Base-by-base conservation (phyloP, 2,329 filamentous ascomycete genomes). In the Juglanconis sp. region DNA sequence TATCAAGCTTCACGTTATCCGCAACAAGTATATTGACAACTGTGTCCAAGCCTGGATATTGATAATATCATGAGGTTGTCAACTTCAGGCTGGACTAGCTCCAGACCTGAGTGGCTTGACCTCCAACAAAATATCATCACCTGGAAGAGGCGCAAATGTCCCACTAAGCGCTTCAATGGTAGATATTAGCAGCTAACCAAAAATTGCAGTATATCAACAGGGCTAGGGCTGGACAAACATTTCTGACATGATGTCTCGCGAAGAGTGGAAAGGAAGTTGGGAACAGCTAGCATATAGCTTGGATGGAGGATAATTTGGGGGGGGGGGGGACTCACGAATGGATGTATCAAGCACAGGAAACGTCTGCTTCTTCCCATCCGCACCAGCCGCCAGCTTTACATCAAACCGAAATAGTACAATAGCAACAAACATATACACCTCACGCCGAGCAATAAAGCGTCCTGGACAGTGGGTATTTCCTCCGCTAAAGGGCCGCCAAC, bases 371-470 rank as follows among this genome's bases (percentile, higher is more conserved):
- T 17, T 9, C n/a, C 32, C 49, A 5, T n/a, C 48, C 5, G 38
- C 7, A 13, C 36, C 44, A 30, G 56, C 9, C 7, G 46, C 31
- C 42, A 54, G 42, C 51, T 42, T 54, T 10, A 50, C n/a, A 17
- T 59, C 57, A 8, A 59, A 59, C 1, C 51, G 51, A 15, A 51
- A 55, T 2, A 59, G 17, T 8, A 44, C 34, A 8, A 54, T 50
- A 3, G 51, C 57, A 15, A 59, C 10, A 31, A 59, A 59, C 52
- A 55, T 59, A 15, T 51, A 55, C 13, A 59, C 57, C 52, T 55
- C 51, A 4, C 42, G 30, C 24, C 52, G 10, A 1, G 57, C 57
- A 17, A 59, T 11, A 13, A 55, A 59, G 1, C 57, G 6, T 1
- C 57, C 57, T 0, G 51, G 51, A 5, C 52, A 59, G 13, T 51